These are phyloP conservation scores for Chaetoceros tenuissimus DNA, from an alignment of 108 stramenopile species.

Conservation along the genomic window DNA sequence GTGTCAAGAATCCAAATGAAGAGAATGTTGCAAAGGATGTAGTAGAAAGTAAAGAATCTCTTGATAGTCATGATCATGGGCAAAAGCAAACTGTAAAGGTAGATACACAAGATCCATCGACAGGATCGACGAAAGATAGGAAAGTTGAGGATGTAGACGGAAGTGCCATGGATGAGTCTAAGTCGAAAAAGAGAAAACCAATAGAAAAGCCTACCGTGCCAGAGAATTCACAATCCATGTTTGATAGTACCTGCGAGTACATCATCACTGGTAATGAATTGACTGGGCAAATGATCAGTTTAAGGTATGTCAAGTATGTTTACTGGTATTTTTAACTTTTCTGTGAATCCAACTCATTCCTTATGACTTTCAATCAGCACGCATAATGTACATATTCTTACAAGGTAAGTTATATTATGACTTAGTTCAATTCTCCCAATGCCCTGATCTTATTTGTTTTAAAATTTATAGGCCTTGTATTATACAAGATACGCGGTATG, in stretches of 20 bases:
- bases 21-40: constrained; percentile 2
- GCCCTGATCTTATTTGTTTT: too few relatives aligned
- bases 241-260: constrained; percentile 70
- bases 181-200: neutral
- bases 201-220: neutral
- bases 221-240: constrained; percentile 42
- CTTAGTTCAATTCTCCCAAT: too few relatives aligned
- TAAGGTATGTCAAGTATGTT: too few relatives aligned
- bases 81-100: too few relatives aligned
- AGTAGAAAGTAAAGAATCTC: neutral
- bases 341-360: too few relatives aligned
- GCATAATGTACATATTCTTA: constrained; percentile 67
- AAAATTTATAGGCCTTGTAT: constrained; percentile 61
- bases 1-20: constrained; percentile 1
- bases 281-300: constrained; percentile 62
- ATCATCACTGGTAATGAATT: constrained; percentile 79
- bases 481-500: constrained; percentile 54
- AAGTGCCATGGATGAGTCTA: neutral
- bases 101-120: too few relatives aligned
- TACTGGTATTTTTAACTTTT: too few relatives aligned
- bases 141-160: too few relatives aligned
- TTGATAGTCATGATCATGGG: too few relatives aligned
- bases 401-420: too few relatives aligned
- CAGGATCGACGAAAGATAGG: too few relatives aligned
- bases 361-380: too few relatives aligned